Base-by-base conservation (phyloP, 2,329 filamentous ascomycete genomes). In the Biscogniauxia mediterranea region DNA sequence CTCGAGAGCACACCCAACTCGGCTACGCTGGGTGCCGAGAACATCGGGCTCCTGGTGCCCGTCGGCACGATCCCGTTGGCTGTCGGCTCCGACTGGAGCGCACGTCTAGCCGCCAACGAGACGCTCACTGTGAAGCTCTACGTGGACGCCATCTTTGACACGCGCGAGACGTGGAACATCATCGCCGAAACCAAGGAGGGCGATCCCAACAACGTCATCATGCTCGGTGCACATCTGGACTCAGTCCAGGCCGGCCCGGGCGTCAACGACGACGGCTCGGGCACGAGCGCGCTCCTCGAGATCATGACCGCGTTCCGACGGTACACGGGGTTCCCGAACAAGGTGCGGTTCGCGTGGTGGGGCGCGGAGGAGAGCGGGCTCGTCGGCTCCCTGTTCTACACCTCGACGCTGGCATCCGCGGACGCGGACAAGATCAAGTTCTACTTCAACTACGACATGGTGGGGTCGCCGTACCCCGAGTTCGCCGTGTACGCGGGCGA, bases 391-490 rank as follows among this genome's bases (percentile, higher is more conserved):
- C 67, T 76, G 20, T 72, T 78, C 70, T 80, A 80, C 60, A 75
- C 72, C 1, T 60, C 70, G 15, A 69, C 71, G 6, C 73, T 81
- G 26, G 69, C 73, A 11, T 67, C 73, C 21, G 69, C 70, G 1
- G 77, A 80, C 52, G 73, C 74, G 0, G 77, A 83, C 62, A 86
- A 85, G 73, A 85, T 90, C 68, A 80, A 82, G 1, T 84, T 89
- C 32, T 88, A 89, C 77, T 83, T 89, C 71, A 88, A 90, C 77
- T 89, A 88, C 69, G 88, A 90, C 74, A 90, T 90, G 88, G 87
- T 90, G 59, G 79, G 76, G n/a, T 80, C 78, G 17, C 72, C 73
- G 3, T 67, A 70, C n/a, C 76, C 79, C 11, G 64, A 69, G 50
- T 81, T 74, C 67, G 69, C 68, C 57, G 74, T 81, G 7, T 78